Evolutionary conservation across 768 basidiomycete species (phyloP), one percentile per base, ranked within the genome.

Genomic region (Pleurotus cornucopiae): DNA sequence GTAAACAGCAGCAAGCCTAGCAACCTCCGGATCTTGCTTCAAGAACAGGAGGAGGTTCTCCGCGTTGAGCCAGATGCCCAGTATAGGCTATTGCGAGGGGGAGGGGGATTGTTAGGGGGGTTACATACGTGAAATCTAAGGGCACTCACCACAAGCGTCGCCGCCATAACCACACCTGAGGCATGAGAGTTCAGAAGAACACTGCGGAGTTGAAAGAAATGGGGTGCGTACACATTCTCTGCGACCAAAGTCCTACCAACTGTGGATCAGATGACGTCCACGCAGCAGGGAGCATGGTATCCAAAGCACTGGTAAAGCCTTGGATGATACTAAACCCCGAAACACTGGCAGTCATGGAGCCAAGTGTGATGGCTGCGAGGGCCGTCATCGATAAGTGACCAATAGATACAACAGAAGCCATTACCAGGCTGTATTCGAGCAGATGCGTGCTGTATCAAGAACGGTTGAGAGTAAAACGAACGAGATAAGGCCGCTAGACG

Each of bases 211-310:
- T 46, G 18, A 23, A 26, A 25, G 47, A 30, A 11, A 52, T 21
- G 25, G 18, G 44, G 39, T 54, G 75, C 86, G 45, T 60, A 89
- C 88, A 74, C 89, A 92, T 94, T 60, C 94, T 76, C 68, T 95
- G 93, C 6, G 88, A 71, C 94, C 94, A 96, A 6, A 96, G 76
- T 5, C 94, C 94, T 9, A 98, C 91, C 9, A 92, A 77, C 13
- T 86, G 73, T 0, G 94, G 96, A 26, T 87, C 84, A 1, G 85
- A 66, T 2, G 93, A 94, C 0, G 97, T 95, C 94, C 91, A 99
- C 13, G 96, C 94, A 39, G 91, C 84, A 0, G 97, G 96, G 6
- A 98, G 83, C 63, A 99, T 80, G 0, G 95, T 95, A 68, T 99
- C 97, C 16, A 99, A 82, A 0, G 92, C 86, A 48, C 88, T 90